These are phyloP conservation scores for Capsicum rhomboideum DNA, from an alignment of 257 asterid genomes.

Conservation along the genomic window DNA sequence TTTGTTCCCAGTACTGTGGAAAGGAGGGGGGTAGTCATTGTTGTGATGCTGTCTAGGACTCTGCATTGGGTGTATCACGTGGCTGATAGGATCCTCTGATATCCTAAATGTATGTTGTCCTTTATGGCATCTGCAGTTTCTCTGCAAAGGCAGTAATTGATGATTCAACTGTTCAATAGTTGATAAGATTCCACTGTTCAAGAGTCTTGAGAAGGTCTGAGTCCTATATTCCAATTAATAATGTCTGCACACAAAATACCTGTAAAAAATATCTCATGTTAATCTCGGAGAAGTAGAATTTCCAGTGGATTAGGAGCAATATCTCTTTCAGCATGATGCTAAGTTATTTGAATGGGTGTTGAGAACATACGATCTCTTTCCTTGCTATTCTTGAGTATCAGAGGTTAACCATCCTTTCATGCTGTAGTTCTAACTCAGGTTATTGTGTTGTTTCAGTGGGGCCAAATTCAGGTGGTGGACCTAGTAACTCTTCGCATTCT, in stretches of 20 bases:
- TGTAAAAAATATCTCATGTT: not conserved
- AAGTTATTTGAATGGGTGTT: not conserved
- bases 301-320: not conserved
- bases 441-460: conserved; percentile 6
- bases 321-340: not conserved
- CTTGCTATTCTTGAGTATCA: not conserved
- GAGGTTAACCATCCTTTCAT: not conserved
- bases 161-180: not conserved
- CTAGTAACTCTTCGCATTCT: conserved; percentile 11
- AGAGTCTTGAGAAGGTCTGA: not conserved
- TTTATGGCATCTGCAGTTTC: not conserved
- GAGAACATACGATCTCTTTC: not conserved
- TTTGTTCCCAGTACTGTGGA: not conserved
- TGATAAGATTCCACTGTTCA: not conserved
- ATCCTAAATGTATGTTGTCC: not conserved
- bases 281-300: not conserved
- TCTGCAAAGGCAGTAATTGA: not conserved
- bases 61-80: not conserved
- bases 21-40: not conserved
- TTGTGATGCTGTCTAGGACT: not conserved
- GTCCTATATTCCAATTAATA: not conserved
- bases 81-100: not conserved
- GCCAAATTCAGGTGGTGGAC: conserved; percentile 14
- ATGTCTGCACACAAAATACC: not conserved
- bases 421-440: not conserved